Evolutionary conservation across 306 rosid genomes (phyloP), one percentile per base, ranked within the genome.

Genomic region (Vachellia pachyceras): DNA sequence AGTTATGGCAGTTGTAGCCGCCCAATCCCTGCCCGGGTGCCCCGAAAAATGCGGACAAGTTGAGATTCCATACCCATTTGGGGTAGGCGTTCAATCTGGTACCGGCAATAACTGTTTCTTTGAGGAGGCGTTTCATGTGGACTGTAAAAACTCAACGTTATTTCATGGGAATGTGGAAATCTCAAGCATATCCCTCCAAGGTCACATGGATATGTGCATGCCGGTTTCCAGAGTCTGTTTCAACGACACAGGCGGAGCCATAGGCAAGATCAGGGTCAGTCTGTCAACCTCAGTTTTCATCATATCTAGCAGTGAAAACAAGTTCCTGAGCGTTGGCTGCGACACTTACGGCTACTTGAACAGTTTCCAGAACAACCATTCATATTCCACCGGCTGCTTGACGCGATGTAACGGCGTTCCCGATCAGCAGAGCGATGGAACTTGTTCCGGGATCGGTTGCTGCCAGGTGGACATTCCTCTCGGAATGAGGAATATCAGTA

Each of bases 21-120:
- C 72, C n/a, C 55, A 42, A 71, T 78, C 81, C 17, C n/a, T 44
- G 49, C 58, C 75, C 10, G 80, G 70, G 13, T 80, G 88, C 73
- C 44, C 12, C 11, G 58, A 35, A 14, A 25, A 52, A 5, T 86
- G 89, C 17, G 92, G 90, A 3, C 41, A 77, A 0, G 8, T 89
- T 2, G 54, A 49, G 2, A 86, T 89, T 60, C 90, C 89, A 22
- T 89, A 82, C 55, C 92, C 90, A 3, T 89, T 86, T 40, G 89
- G 92, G 5, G 23, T 71, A 15, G 44, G 60, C 2, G 7, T 29
- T 12, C 44, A 46, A 71, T 47, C 76, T 47, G 41, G 42, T 1
- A 40, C 54, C 0, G 69, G 55, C 0, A 55, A 10, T 0, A n/a
- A 36, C 3, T 82, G 87, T 29, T 81, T 50, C 67, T 65, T 71